These are phyloP conservation scores for Verticillium isaacii DNA, from an alignment of 2,329 filamentous ascomycete genomes.

Conservation along the genomic window DNA sequence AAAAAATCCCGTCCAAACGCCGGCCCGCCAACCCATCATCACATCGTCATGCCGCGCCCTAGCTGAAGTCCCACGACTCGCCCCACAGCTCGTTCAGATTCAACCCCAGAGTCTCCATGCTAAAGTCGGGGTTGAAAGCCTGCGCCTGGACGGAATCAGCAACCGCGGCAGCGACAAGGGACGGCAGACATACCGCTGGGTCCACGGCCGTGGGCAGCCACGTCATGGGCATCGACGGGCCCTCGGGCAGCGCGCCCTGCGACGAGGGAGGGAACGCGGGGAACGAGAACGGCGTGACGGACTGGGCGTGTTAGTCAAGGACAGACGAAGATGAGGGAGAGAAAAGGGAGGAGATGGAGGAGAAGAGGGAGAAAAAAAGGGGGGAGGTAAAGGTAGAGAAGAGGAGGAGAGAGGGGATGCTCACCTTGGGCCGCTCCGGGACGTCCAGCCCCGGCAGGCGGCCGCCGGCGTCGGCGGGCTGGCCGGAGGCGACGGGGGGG, in stretches of 20 bases:
- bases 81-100: conserved; percentile 54
- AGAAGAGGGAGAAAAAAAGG: no score
- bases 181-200: conserved; percentile 13
- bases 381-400: no score
- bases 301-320: conserved; percentile 25
- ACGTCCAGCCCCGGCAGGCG: conserved; percentile 25
- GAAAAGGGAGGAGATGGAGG: no score
- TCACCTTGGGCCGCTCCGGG: conserved; percentile 34
- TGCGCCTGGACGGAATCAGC: conserved; percentile 19
- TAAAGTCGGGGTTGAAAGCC: conserved; percentile 46
- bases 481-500: conserved; percentile 28
- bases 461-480: conserved; percentile 17
- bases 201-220: conserved; percentile 25
- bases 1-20: background rate
- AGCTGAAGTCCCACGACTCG: conserved; percentile 39
- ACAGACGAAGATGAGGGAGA: no score
- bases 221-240: conserved; percentile 21
- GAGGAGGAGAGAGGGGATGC: conserved; percentile 3
- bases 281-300: conserved; percentile 36
- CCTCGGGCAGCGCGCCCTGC: conserved; percentile 6
- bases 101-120: conserved; percentile 46
- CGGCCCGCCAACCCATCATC: background rate
- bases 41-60: background rate
- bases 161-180: background rate
- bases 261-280: conserved; percentile 12